phyloP scores from a whole-genome alignment of 495 filamentous ascomycete species.

The Penicillium daleae region DNA sequence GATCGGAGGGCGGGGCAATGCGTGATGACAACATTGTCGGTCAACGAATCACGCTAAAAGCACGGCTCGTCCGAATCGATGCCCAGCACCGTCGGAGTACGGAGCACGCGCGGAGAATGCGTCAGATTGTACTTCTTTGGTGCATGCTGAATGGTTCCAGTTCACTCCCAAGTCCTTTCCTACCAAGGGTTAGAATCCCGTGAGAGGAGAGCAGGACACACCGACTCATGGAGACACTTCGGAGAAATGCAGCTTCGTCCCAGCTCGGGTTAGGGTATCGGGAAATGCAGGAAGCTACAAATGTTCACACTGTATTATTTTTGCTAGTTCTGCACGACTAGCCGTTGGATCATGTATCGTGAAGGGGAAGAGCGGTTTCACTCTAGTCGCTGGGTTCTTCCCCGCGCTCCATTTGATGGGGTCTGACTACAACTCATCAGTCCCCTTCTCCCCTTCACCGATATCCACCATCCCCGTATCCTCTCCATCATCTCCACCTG shows the following conservation, averaged over 20 bases:
- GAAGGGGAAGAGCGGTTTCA: neutral
- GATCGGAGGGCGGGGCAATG: neutral
- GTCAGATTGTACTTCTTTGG: neutral
- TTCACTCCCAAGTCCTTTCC: neutral
- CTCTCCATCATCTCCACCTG: conserved; percentile 62
- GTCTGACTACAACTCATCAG: conserved; percentile 15
- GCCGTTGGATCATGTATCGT: conserved; percentile 1
- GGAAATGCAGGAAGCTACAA: neutral
- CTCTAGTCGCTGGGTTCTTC: neutral
- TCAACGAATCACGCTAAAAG: neutral
- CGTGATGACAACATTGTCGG: conserved; percentile 1
- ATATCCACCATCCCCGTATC: conserved; percentile 49
- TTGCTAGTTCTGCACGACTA: neutral
- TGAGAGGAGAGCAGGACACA: neutral
- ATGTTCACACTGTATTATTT: neutral
- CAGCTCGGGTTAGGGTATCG: neutral
- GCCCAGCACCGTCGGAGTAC: neutral
- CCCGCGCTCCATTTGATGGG: neutral
- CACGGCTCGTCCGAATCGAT: neutral
- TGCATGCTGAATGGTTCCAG: neutral
- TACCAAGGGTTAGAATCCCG: neutral
- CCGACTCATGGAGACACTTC: neutral
- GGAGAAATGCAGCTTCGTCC: conserved; percentile 2
- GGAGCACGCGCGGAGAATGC: neutral
- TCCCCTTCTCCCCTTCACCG: conserved; percentile 31